Evolutionary conservation across 139 green algal species (phyloP), one percentile per base, ranked within the genome.

Genomic region (Penium margaritaceum): DNA sequence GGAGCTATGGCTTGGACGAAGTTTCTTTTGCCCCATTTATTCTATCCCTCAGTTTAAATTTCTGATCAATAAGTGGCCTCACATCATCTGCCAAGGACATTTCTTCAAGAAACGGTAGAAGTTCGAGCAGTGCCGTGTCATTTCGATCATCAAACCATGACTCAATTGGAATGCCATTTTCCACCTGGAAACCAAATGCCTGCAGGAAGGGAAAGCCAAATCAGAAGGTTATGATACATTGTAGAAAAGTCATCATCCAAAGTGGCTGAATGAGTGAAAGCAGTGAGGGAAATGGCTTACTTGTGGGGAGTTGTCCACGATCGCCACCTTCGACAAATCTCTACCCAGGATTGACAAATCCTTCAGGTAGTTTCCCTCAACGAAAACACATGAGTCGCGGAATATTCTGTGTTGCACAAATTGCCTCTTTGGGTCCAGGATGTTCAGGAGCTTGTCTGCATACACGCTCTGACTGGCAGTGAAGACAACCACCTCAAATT

Each of bases 91-190:
- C 54, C 27, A 55, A 27, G 1, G 79, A 82, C 33, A 96, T 70
- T 19, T 72, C 60, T 36, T 95, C 87, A 75, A 97, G 77, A 72
- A 97, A 97, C 30, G 80, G 93, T 55, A 96, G 78, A 73, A 98
- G 81, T 66, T 78, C 71, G 27, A 89, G 63, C 74, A 97, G 87
- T 86, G 93, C 92, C 0, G 36, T 67, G 72, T 97, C 92, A 0
- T 32, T 15, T 12, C 85, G 74, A 79, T 98, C 92, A 74, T 97
- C 92, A 75, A 85, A 89, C 87, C 92, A 97, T 7, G 76, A 89
- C 83, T 96, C 91, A 32, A 97, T 97, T 63, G 92, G 92, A 29
- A 97, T 90, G 74, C 92, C 92, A 66, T 97, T 97, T 72, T 90
- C 88, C 17, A 97, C 74, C 61, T 85, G 77, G 39, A 77, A 76